Percentiles rank a stretch among this genome's conserved stretches.
Evolutionary conservation across 169 alveolate species (phyloP).

Genomic region (Perkinsus olseni): DNA sequence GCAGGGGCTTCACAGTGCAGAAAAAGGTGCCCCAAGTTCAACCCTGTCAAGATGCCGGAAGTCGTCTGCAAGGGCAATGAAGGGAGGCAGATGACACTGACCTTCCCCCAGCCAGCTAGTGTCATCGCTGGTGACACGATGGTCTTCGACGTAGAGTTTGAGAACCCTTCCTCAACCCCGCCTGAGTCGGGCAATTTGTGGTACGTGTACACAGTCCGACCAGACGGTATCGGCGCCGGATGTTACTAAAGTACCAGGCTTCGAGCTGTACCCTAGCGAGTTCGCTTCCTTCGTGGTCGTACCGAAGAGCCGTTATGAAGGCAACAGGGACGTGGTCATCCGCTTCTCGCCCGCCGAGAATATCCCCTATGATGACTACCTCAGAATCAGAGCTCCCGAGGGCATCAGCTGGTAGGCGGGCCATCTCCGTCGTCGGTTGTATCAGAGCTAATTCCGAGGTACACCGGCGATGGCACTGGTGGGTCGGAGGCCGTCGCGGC

Average conservation of each 20-base stretch:
- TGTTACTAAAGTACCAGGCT: neutral
- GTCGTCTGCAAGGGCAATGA: slow-evolving; percentile 14
- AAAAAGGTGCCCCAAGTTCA: slow-evolving; percentile 2
- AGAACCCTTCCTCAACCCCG: neutral
- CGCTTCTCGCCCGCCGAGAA: neutral
- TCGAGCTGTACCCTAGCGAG: slow-evolving; percentile 1
- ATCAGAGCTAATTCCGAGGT: neutral
- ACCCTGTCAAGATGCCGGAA: neutral
- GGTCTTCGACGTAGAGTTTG: slow-evolving; percentile 2
- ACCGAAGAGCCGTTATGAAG: neutral
- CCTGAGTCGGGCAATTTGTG: neutral
- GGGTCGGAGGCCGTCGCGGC: neutral
- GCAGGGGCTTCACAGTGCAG: neutral
- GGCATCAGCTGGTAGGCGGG: slow-evolving; percentile 10
- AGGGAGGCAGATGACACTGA: neutral
- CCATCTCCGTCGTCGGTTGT: neutral
- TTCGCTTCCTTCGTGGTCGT: slow-evolving; percentile 5
- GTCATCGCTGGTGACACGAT: neutral
- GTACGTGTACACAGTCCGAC: slow-evolving; percentile 12
- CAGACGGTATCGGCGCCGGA: slow-evolving; percentile 11
- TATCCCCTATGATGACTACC: neutral
- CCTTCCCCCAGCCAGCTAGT: neutral
- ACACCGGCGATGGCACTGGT: neutral
- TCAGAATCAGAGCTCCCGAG: slow-evolving; percentile 6
- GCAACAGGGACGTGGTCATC: neutral